phyloP scores from a whole-genome alignment of 805 yeast genomes.

The Nakazawaea molendinolei region DNA sequence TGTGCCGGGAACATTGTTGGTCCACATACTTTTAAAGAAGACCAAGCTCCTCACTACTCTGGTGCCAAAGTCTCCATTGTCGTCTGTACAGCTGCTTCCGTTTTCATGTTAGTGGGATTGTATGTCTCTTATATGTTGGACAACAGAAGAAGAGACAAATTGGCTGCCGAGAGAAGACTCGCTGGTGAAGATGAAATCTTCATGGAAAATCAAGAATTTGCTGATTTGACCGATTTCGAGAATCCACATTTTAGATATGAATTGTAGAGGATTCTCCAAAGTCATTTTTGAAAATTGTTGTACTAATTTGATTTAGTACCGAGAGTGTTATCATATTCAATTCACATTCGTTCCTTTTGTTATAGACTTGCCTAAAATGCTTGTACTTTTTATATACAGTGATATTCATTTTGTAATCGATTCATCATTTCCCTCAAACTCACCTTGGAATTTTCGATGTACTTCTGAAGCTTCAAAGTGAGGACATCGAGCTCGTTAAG shows the following conservation, averaged over 20 bases:
- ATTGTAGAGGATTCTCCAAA: not conserved
- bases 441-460: slow-evolving; percentile 26
- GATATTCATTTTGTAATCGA: slow-evolving; percentile 24
- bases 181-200: slow-evolving; percentile 14
- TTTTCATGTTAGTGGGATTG: slow-evolving; percentile 22
- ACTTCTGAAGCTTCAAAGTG: slow-evolving; percentile 21
- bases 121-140: slow-evolving; percentile 20
- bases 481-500: slow-evolving; percentile 14
- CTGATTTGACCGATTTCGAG: slow-evolving; percentile 41
- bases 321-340: no score
- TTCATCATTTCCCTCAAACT: slow-evolving; percentile 26
- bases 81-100: slow-evolving; percentile 24
- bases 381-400: no score
- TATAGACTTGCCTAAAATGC: no score
- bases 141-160: slow-evolving; percentile 16
- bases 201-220: slow-evolving; percentile 20
- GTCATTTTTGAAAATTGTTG: no score
- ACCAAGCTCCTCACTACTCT: slow-evolving; percentile 51
- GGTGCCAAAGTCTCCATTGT: slow-evolving; percentile 44
- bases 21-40: slow-evolving; percentile 58
- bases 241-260: slow-evolving; percentile 48
- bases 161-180: slow-evolving; percentile 19
- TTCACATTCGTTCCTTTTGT: no score
- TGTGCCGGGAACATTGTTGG: slow-evolving; percentile 67
- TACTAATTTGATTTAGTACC: no score